A percentile compares a stretch with the other conserved stretches of the same genome.
Conservation (phyloP, 768 basidiomycete species). For the Tulasnella sp. region DNA sequence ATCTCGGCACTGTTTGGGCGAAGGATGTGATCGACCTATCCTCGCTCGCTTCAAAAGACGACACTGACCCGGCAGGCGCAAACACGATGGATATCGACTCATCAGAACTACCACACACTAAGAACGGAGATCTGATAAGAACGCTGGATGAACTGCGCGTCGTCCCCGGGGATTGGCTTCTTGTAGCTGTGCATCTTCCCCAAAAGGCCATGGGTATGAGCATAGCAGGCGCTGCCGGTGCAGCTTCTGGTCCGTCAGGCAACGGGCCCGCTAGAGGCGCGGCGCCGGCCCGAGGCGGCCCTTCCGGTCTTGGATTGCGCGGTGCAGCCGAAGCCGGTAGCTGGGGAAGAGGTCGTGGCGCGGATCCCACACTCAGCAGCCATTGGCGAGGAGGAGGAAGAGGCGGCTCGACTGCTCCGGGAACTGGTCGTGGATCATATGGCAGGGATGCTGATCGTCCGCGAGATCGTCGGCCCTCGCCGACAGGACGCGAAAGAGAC, state of each 20-base stretch:
- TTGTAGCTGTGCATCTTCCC: conserved; percentile 69
- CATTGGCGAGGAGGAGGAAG: conserved; percentile 40
- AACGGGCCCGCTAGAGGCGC: conserved; percentile 44
- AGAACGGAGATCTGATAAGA: conserved; percentile 52
- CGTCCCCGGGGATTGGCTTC: conserved; percentile 75
- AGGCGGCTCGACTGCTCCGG: conserved; percentile 41
- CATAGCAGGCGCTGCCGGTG: conserved; percentile 37
- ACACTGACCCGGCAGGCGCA: conserved; percentile 37
- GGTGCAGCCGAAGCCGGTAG: background rate
- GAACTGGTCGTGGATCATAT: conserved; percentile 10
- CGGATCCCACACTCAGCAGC: conserved; percentile 37
- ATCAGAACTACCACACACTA: conserved; percentile 16
- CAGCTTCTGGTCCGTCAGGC: conserved; percentile 43
- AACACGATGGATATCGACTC: conserved; percentile 29
- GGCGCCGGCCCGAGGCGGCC: conserved; percentile 74
- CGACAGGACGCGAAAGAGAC: conserved; percentile 26
- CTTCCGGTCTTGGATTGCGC: conserved; percentile 34
- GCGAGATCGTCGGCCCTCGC: conserved; percentile 22
- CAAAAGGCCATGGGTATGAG: conserved; percentile 56
- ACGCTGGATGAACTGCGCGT: conserved; percentile 77
- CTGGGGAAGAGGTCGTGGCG: conserved; percentile 39
- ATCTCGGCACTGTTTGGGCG: conserved; percentile 76
- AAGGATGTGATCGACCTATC: conserved; percentile 65
- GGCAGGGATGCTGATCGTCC: conserved; percentile 20
- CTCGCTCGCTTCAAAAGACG: conserved; percentile 60